Conservation (phyloP, 345 rosid genomes). For the Boechera divaricarpa region DNA sequence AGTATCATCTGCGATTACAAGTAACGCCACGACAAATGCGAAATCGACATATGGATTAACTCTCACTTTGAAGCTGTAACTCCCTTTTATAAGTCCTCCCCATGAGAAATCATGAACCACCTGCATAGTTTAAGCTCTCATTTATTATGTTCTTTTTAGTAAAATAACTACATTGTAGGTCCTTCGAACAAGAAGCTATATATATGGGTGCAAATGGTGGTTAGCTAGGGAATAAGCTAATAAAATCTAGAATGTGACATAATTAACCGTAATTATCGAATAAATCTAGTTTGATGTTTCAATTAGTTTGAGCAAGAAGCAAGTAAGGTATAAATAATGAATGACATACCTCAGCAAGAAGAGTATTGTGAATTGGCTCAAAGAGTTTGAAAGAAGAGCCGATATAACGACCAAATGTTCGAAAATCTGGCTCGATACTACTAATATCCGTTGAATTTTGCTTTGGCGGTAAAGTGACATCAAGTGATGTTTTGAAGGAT, state of each 20-base stretch:
- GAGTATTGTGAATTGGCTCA: constrained; percentile 47
- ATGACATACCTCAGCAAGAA: constrained; percentile 65
- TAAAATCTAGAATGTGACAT: neutral
- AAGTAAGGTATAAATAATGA: neutral
- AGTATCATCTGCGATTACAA: constrained; percentile 37
- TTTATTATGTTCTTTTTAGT: constrained; percentile 16
- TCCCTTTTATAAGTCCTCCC: constrained; percentile 51
- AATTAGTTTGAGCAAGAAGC: constrained; percentile 8
- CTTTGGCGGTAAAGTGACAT: constrained; percentile 50
- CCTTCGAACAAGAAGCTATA: neutral
- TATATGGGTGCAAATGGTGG: neutral
- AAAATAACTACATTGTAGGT: constrained; percentile 12
- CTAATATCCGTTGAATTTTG: neutral
- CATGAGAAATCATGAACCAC: constrained; percentile 53
- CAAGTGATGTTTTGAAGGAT: constrained; percentile 55
- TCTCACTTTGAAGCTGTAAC: constrained; percentile 52
- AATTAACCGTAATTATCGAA: too few relatives aligned
- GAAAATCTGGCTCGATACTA: constrained; percentile 49
- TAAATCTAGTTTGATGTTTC: too few relatives aligned
- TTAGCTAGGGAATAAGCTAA: neutral
- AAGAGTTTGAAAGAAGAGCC: constrained; percentile 68
- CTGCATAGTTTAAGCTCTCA: constrained; percentile 35
- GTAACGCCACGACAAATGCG: constrained; percentile 53
- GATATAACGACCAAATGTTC: constrained; percentile 49
- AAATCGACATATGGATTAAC: constrained; percentile 57